Percentiles rank a stretch among this genome's conserved stretches.
Evolutionary conservation across 2,329 filamentous ascomycete species (phyloP).

Genomic region (Aspergillus piperis): DNA sequence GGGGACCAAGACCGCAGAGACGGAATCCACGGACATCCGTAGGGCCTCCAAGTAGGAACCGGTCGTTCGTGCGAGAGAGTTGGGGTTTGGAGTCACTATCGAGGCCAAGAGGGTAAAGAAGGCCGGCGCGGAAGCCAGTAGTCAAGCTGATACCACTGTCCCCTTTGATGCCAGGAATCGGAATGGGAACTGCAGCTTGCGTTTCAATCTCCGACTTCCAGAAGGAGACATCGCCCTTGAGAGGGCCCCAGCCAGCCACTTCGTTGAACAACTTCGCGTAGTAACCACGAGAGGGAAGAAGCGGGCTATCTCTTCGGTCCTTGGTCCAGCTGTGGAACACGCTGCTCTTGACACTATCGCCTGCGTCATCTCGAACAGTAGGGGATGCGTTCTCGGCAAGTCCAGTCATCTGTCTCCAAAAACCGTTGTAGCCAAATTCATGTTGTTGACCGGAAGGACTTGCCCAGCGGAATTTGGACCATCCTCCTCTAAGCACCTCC

Average conservation of each 20-base stretch:
- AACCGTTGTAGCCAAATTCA: constrained; percentile 74
- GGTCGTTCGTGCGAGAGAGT: constrained; percentile 84
- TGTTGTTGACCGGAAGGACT: constrained; percentile 67
- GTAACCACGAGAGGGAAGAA: constrained; percentile 81
- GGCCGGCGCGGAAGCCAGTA: constrained; percentile 74
- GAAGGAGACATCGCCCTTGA: constrained; percentile 90
- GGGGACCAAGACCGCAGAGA: constrained; percentile 82
- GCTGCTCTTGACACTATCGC: constrained; percentile 87
- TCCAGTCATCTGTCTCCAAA: constrained; percentile 87
- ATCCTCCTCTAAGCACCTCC: constrained; percentile 78
- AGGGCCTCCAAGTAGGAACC: constrained; percentile 91
- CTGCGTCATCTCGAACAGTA: constrained; percentile 79
- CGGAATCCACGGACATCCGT: constrained; percentile 95
- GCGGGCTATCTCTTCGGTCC: constrained; percentile 79
- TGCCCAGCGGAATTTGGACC: constrained; percentile 74
- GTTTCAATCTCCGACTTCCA: constrained; percentile 88
- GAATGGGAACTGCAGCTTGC: constrained; percentile 72
- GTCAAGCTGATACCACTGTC: constrained; percentile 80
- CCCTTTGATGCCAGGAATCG: constrained; percentile 67
- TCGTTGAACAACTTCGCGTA: constrained; percentile 76
- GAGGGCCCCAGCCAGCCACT: constrained; percentile 79
- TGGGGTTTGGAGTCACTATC: constrained; percentile 57
- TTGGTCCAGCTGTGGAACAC: constrained; percentile 77
- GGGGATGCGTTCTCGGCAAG: constrained; percentile 75
- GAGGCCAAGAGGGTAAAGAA: constrained; percentile 78